phyloP scores from a whole-genome alignment of 805 yeast species.

The Starmerella etchellsii region DNA sequence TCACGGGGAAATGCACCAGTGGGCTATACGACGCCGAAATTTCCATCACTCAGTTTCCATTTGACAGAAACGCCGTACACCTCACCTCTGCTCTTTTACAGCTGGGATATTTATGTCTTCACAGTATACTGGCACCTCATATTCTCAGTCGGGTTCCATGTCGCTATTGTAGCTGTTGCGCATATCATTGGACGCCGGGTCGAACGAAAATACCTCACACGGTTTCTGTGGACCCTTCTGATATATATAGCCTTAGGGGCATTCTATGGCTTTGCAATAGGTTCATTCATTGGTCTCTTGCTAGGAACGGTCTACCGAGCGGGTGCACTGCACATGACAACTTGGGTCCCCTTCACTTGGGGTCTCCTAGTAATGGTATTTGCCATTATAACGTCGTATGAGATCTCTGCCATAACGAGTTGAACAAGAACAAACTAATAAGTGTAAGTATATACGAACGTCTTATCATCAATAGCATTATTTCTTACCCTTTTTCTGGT shows the following conservation, averaged over 20 bases:
- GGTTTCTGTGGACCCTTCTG: constrained; percentile 29
- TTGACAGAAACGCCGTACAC: constrained; percentile 27
- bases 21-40: constrained; percentile 65
- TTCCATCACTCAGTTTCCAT: constrained; percentile 50
- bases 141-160: constrained; percentile 48
- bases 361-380: constrained; percentile 55
- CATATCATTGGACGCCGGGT: constrained; percentile 34
- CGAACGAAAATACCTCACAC: constrained; percentile 20
- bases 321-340: constrained; percentile 75
- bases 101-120: constrained; percentile 67
- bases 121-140: constrained; percentile 73
- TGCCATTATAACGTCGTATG: constrained; percentile 54
- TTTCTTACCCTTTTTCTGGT: constrained; percentile 10
- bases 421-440: too few species aligned
- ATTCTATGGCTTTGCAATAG: constrained; percentile 47
- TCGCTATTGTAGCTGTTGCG: constrained; percentile 53
- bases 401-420: constrained; percentile 39
- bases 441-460: too few species aligned
- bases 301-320: constrained; percentile 64
- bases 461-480: too few species aligned
- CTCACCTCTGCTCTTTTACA: constrained; percentile 50
- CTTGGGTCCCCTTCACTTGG: constrained; percentile 90
- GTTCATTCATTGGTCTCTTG: constrained; percentile 65
- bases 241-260: constrained; percentile 31
- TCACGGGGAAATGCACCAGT: constrained; percentile 41